A percentile compares a stretch with the other conserved stretches of the same genome.
These are phyloP conservation scores for Pichia exigua DNA, from an alignment of 805 yeast species.

Conservation along the genomic window DNA sequence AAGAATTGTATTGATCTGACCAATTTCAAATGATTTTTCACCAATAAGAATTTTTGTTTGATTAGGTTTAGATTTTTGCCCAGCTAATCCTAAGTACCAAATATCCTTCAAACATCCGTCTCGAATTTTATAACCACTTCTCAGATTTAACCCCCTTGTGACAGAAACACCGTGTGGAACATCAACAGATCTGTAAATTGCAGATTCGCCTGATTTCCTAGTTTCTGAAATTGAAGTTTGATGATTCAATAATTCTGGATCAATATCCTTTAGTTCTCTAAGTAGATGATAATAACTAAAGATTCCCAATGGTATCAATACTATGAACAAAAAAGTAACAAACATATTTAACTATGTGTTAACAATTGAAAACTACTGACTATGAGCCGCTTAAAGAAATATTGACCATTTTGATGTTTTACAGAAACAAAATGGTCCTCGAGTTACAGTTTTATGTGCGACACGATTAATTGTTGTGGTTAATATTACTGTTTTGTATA, in stretches of 20 bases:
- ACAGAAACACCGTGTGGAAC: slow-evolving; percentile 67
- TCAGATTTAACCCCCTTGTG: slow-evolving; percentile 59
- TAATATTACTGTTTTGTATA: background rate
- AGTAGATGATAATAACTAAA: background rate
- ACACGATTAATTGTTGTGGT: background rate
- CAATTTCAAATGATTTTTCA: background rate
- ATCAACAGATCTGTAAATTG: slow-evolving; percentile 66
- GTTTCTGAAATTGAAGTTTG: slow-evolving; percentile 64
- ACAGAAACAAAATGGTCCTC: background rate
- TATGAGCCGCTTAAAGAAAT: too few relatives aligned
- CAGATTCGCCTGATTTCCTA: slow-evolving; percentile 61
- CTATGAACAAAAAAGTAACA: background rate
- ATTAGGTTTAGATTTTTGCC: slow-evolving; percentile 12
- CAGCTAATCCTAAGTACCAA: slow-evolving; percentile 46
- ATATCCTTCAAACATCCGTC: slow-evolving; percentile 72
- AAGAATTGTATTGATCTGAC: slow-evolving; percentile 27
- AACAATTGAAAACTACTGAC: background rate
- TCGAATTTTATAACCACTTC: slow-evolving; percentile 56
- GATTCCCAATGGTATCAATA: slow-evolving; percentile 7
- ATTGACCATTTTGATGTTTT: background rate
- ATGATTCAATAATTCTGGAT: slow-evolving; percentile 45
- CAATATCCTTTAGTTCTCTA: slow-evolving; percentile 44
- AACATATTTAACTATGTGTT: background rate
- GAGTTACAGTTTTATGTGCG: background rate
- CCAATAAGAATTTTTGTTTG: slow-evolving; percentile 1